phyloP scores from a whole-genome alignment of 345 rosid genomes.

The Eucalyptus pauciflora region DNA sequence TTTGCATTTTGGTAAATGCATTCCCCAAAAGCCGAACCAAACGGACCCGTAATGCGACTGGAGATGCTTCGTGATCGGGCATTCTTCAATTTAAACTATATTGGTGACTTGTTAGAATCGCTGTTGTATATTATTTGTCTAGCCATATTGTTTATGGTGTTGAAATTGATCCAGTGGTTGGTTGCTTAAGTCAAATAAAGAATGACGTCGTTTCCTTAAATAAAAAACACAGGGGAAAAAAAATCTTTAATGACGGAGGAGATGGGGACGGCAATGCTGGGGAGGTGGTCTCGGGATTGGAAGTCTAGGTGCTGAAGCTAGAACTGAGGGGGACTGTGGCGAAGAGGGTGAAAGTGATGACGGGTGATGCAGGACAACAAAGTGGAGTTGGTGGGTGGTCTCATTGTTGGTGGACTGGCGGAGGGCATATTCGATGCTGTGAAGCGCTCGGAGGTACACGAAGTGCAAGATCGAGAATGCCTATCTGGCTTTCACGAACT shows the following conservation, averaged over 20 bases:
- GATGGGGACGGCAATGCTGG: not conserved
- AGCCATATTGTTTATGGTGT: not conserved
- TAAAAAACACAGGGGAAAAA: not conserved
- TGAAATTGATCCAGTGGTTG: not conserved
- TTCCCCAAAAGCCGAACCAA: too few relatives aligned
- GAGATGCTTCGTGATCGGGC: not conserved
- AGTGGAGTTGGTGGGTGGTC: not conserved
- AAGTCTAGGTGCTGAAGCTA: not conserved
- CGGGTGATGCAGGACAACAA: not conserved
- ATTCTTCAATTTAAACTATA: not conserved
- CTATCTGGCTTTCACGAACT: not conserved
- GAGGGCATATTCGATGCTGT: constrained; percentile 53
- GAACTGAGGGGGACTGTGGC: not conserved
- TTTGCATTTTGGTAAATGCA: too few relatives aligned
- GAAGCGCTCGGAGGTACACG: not conserved
- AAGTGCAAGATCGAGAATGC: not conserved
- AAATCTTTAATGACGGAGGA: not conserved
- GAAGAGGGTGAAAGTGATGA: not conserved
- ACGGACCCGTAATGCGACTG: not conserved
- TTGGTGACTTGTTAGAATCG: not conserved
- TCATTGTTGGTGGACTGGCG: constrained; percentile 45
- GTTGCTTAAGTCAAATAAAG: not conserved
- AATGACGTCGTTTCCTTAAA: not conserved
- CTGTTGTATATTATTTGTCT: not conserved
- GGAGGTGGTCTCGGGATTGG: not conserved